phyloP scores from a whole-genome alignment of 2,329 filamentous ascomycete genomes.

The Alternaria consortialis region DNA sequence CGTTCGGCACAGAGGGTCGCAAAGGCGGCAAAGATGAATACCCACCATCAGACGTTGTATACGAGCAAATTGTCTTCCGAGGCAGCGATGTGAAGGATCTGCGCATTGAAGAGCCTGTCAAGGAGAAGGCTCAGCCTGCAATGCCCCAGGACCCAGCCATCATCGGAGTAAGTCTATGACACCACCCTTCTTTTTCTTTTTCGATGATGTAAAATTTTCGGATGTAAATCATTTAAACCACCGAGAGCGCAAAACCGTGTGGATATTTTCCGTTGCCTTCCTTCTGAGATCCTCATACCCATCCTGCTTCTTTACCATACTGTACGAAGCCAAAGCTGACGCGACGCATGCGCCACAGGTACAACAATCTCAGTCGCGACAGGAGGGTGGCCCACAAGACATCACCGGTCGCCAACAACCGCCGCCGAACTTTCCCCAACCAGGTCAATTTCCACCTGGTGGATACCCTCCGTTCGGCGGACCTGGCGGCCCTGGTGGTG shows the following conservation, averaged over 20 bases:
- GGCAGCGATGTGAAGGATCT: slow-evolving; percentile 99
- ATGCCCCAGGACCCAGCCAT: slow-evolving; percentile 96
- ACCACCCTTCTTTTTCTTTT: slow-evolving; percentile 33
- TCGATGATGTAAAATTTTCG: slow-evolving; percentile 92
- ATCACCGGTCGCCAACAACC: slow-evolving; percentile 47
- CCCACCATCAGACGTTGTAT: slow-evolving; percentile 82
- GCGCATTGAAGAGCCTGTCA: slow-evolving; percentile 84
- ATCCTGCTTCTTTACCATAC: slow-evolving; percentile 22
- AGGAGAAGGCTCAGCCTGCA: slow-evolving; percentile 74
- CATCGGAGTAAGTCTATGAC: slow-evolving; percentile 80
- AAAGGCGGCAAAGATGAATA: slow-evolving; percentile 84
- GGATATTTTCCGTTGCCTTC: slow-evolving; percentile 99
- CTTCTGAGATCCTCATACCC: slow-evolving; percentile 76
- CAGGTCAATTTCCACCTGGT: slow-evolving; percentile 53
- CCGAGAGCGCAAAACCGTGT: slow-evolving; percentile 96
- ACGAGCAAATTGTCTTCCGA: slow-evolving; percentile 98
- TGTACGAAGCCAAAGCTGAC: slow-evolving; percentile 31
- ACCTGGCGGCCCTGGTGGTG: slow-evolving; percentile 49
- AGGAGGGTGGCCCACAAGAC: slow-evolving; percentile 31
- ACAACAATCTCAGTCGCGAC: slow-evolving; percentile 40
- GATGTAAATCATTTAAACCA: slow-evolving; percentile 89
- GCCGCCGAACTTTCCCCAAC: slow-evolving; percentile 51
- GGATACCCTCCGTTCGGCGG: slow-evolving; percentile 53
- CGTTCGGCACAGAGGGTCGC: slow-evolving; percentile 92
- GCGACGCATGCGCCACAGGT: slow-evolving; percentile 39